These are phyloP conservation scores for Leccinum subrobustum DNA, from an alignment of 1,284 basidiomycete genomes.

Conservation along the genomic window DNA sequence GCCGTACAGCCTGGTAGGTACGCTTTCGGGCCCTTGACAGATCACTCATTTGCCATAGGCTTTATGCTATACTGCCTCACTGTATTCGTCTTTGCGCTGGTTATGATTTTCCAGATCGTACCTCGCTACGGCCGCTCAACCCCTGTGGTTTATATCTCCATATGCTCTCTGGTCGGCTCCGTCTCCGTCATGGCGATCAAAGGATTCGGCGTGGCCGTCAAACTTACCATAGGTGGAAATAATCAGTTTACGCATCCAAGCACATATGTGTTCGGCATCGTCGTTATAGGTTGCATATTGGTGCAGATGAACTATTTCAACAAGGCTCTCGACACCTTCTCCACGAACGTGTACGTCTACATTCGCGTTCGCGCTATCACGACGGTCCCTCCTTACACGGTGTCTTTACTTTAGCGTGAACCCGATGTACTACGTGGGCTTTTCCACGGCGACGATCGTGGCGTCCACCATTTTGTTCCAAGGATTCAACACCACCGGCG, in stretches of 20 bases:
- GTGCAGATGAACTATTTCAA: constrained; percentile 99
- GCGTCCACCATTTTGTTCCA: constrained; percentile 96
- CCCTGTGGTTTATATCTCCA: constrained; percentile 91
- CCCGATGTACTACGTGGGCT: constrained; percentile 98
- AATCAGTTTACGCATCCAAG: constrained; percentile 95
- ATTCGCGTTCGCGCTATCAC: neutral
- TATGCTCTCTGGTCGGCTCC: constrained; percentile 88
- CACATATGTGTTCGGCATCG: constrained; percentile 91
- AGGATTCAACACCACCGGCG: constrained; percentile 91
- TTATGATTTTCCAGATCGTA: constrained; percentile 87
- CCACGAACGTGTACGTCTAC: constrained; percentile 88
- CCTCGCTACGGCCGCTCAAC: constrained; percentile 89
- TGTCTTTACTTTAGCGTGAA: constrained; percentile 62
- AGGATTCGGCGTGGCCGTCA: constrained; percentile 95
- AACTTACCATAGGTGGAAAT: constrained; percentile 90
- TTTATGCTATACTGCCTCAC: constrained; percentile 89
- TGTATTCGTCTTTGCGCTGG: constrained; percentile 77
- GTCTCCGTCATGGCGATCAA: constrained; percentile 94
- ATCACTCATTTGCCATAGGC: constrained; percentile 44
- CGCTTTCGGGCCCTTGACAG: neutral
- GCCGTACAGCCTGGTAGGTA: constrained; percentile 83
- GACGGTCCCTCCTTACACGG: constrained; percentile 10
- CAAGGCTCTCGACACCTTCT: constrained; percentile 96
- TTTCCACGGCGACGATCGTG: constrained; percentile 94
- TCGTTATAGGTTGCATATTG: constrained; percentile 85